These are phyloP conservation scores for Salix brachista DNA, from an alignment of 345 rosid species.

Conservation along the genomic window DNA sequence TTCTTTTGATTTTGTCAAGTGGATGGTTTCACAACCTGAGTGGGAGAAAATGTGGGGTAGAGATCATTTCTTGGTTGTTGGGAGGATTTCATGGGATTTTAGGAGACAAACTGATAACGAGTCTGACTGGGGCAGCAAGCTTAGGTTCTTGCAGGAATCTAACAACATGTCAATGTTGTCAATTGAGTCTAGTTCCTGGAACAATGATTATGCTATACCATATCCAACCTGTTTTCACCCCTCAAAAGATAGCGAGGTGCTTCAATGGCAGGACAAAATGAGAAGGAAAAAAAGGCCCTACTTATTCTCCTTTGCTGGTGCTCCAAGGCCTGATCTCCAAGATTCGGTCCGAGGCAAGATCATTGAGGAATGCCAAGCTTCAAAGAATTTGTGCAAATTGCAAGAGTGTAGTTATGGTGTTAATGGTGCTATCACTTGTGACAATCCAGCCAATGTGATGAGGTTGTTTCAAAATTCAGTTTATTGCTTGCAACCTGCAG, in stretches of 20 bases:
- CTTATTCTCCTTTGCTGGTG: slow-evolving; percentile 28
- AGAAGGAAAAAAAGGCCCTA: slow-evolving; percentile 18
- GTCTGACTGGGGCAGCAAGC: slow-evolving; percentile 27
- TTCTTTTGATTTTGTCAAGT: slow-evolving; percentile 18
- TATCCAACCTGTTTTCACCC: slow-evolving; percentile 34
- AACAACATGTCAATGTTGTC: slow-evolving; percentile 30
- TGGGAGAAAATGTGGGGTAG: slow-evolving; percentile 25
- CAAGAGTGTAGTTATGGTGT: slow-evolving; percentile 17
- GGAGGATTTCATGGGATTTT: slow-evolving; percentile 32
- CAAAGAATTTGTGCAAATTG: slow-evolving; percentile 19
- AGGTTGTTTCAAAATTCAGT: slow-evolving; percentile 23
- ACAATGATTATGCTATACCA: slow-evolving; percentile 31
- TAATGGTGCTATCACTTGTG: slow-evolving; percentile 20
- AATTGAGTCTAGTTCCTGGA: slow-evolving; percentile 29
- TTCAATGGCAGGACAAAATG: slow-evolving; percentile 22
- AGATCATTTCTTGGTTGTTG: slow-evolving; percentile 27
- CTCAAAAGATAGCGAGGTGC: slow-evolving; percentile 8
- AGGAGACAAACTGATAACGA: slow-evolving; percentile 24
- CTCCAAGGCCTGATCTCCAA: slow-evolving; percentile 24
- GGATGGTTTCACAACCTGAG: slow-evolving; percentile 18
- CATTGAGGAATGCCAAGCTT: slow-evolving; percentile 23
- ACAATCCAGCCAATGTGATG: slow-evolving; percentile 26
- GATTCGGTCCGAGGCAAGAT: slow-evolving; percentile 21
- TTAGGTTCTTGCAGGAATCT: slow-evolving; percentile 24
- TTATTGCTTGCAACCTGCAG: slow-evolving; percentile 24